Evolutionary conservation across 1,284 basidiomycete species (phyloP).

Genomic region (Fomitiporia mediterranea): DNA sequence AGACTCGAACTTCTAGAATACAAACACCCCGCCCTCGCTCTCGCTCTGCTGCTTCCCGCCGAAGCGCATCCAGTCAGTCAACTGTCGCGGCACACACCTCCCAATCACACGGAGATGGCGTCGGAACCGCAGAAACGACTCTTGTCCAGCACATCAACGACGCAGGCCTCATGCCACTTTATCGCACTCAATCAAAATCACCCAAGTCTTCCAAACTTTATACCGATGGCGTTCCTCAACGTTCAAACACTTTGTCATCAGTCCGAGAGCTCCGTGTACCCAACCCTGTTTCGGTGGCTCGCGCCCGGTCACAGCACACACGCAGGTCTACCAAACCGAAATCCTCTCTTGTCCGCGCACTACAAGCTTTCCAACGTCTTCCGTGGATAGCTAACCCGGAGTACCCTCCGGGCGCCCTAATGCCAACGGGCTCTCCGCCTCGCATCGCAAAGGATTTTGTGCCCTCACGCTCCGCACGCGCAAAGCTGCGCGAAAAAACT

Average conservation of each 20-base stretch:
- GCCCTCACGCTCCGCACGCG: neutral
- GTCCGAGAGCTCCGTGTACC: neutral
- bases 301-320: neutral
- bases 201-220: neutral
- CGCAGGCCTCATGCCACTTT: neutral
- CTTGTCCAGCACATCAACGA: constrained; percentile 7
- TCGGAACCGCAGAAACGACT: constrained; percentile 1
- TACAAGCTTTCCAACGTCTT: constrained; percentile 6
- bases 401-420: neutral
- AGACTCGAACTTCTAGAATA: neutral
- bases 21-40: neutral
- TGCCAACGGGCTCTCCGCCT: neutral
- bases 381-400: constrained; percentile 12
- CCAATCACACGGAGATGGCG: neutral
- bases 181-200: neutral
- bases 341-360: neutral
- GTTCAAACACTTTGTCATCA: neutral
- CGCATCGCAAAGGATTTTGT: constrained; percentile 10
- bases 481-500: neutral
- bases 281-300: neutral
- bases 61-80: neutral
- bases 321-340: neutral
- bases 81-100: neutral
- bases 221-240: neutral
- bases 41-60: neutral